A percentile compares a stretch with the other conserved stretches of the same genome.
These are phyloP conservation scores for Stachybotrys elegans DNA, from an alignment of 2,329 filamentous ascomycete species.

Conservation along the genomic window DNA sequence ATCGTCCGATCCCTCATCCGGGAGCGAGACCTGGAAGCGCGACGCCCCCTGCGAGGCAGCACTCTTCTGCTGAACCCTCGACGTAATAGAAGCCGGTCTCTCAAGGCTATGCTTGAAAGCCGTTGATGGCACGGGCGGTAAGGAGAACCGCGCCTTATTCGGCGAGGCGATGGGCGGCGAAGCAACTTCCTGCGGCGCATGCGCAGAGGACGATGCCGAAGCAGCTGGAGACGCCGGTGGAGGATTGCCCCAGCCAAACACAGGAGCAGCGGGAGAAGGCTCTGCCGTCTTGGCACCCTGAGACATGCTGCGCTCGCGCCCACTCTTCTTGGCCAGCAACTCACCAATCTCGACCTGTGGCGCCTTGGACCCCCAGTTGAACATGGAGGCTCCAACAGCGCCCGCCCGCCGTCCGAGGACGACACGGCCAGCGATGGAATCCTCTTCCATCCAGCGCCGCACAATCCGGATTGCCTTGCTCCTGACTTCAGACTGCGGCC, in stretches of 20 bases:
- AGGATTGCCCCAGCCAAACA: constrained; percentile 25
- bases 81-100: too few relatives aligned
- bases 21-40: too few relatives aligned
- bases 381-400: constrained; percentile 43
- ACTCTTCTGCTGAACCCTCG: too few relatives aligned
- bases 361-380: constrained; percentile 56
- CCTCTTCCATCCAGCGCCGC: constrained; percentile 62
- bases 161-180: constrained; percentile 5
- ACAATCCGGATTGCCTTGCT: constrained; percentile 53
- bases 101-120: too few relatives aligned
- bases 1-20: constrained; percentile 8
- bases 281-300: not conserved
- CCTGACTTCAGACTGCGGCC: constrained; percentile 50
- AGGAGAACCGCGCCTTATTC: not conserved
- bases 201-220: not conserved
- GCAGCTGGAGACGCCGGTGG: constrained; percentile 10
- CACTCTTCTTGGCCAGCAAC: constrained; percentile 23
- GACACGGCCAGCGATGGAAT: constrained; percentile 49
- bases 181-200: constrained; percentile 3
- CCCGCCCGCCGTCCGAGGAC: constrained; percentile 30
- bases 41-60: too few relatives aligned
- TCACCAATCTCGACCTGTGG: constrained; percentile 43
- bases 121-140: too few relatives aligned
- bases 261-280: constrained; percentile 19
- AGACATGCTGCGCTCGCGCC: constrained; percentile 12